Percentiles rank a stretch among this genome's conserved stretches.
These are phyloP conservation scores for Mrakia frigida DNA, from an alignment of 768 basidiomycete species.

Conservation along the genomic window DNA sequence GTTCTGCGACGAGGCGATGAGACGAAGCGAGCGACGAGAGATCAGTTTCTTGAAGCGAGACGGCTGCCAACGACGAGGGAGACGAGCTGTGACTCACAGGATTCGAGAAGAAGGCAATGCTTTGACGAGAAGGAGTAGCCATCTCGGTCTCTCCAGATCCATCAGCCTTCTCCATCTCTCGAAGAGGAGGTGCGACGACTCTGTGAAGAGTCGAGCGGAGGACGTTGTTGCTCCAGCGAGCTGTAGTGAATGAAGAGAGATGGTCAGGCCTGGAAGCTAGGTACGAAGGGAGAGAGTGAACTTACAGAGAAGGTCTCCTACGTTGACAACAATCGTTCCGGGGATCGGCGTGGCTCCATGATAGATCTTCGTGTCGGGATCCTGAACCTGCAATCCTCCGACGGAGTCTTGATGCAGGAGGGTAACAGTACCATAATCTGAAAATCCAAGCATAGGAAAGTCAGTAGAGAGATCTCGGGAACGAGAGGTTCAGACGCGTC, in stretches of 20 bases:
- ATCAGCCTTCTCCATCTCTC: conserved; percentile 45
- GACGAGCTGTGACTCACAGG: conserved; percentile 44
- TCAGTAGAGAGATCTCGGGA: too few relatives aligned
- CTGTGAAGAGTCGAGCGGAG: conserved; percentile 59
- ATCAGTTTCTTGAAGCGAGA: neutral
- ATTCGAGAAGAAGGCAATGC: conserved; percentile 83
- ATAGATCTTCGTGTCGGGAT: conserved; percentile 67
- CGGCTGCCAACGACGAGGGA: too few relatives aligned
- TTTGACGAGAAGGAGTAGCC: conserved; percentile 57
- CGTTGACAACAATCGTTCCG: conserved; percentile 75
- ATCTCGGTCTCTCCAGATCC: conserved; percentile 54
- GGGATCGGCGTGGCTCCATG: conserved; percentile 70
- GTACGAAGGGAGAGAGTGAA: conserved; percentile 42
- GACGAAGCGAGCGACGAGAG: neutral
- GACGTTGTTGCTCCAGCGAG: conserved; percentile 38
- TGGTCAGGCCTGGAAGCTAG: conserved; percentile 44
- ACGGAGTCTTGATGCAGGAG: conserved; percentile 75
- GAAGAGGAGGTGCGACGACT: conserved; percentile 66
- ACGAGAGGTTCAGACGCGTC: conserved; percentile 14
- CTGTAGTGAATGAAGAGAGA: neutral
- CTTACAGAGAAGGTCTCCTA: conserved; percentile 61
- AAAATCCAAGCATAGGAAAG: too few relatives aligned
- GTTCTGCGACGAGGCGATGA: conserved; percentile 44
- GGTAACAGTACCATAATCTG: conserved; percentile 76
- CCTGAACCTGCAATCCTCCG: conserved; percentile 75